Evolutionary conservation across 2,329 filamentous ascomycete species (phyloP).

Genomic region (Amesomyces nigricolor): DNA sequence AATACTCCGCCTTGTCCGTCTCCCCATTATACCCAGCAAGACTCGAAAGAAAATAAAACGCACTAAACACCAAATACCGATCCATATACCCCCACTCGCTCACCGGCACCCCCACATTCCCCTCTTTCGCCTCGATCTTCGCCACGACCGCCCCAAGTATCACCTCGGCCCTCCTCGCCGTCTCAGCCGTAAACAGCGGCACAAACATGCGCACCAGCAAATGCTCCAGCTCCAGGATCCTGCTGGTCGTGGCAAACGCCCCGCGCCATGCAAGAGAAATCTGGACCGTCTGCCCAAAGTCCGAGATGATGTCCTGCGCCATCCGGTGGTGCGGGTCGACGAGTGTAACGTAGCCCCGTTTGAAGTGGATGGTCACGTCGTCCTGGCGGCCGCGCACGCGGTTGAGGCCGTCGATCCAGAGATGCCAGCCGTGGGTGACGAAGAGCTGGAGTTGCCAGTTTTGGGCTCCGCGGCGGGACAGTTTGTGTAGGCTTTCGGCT

Average conservation of each 20-base stretch:
- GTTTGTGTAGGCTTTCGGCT: constrained; percentile 7
- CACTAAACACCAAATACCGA: constrained; percentile 25
- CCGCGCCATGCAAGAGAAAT: constrained; percentile 11
- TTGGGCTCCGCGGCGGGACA: constrained; percentile 6
- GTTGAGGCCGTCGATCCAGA: constrained; percentile 22
- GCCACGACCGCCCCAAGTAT: constrained; percentile 13
- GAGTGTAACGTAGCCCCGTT: constrained; percentile 25
- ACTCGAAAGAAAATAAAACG: constrained; percentile 21
- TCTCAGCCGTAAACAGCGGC: constrained; percentile 20
- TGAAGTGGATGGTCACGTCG: constrained; percentile 25
- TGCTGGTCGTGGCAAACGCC: constrained; percentile 14
- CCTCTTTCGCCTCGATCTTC: constrained; percentile 1
- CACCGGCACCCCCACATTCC: background rate
- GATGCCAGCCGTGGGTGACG: constrained; percentile 18
- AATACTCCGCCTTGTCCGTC: constrained; percentile 5
- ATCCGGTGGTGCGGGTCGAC: constrained; percentile 15
- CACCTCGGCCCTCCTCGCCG: constrained; percentile 8
- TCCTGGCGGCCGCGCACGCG: constrained; percentile 17
- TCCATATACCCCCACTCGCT: constrained; percentile 18
- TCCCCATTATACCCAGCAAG: constrained; percentile 21
- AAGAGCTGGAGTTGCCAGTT: constrained; percentile 11
- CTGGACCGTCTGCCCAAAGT: constrained; percentile 9
- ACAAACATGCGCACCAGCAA: constrained; percentile 25
- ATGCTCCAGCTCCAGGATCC: constrained; percentile 22
- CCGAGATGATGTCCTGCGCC: constrained; percentile 9